Percentiles rank a stretch among this genome's conserved stretches.
phyloP scores from a whole-genome alignment of 805 yeast genomes.

The Monosporozyma yasuniensis region DNA sequence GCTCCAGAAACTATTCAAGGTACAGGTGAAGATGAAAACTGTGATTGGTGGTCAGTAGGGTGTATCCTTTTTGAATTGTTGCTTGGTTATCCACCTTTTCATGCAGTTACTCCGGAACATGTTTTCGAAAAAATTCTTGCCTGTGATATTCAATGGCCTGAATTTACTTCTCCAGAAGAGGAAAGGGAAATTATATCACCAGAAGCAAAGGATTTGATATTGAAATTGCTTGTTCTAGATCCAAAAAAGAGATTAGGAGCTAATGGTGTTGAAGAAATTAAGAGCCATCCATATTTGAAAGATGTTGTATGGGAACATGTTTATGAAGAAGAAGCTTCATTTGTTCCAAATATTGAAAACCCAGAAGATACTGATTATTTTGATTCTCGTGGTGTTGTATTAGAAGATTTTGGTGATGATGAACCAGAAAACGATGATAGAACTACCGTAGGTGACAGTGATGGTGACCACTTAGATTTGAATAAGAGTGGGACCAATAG shows the following conservation, averaged over 20 bases:
- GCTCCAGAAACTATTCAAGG: constrained; percentile 95
- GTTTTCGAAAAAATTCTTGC: constrained; percentile 76
- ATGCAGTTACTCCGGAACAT: constrained; percentile 64
- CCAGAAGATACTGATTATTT: constrained; percentile 90
- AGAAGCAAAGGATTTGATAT: constrained; percentile 67
- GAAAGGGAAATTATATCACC: constrained; percentile 51
- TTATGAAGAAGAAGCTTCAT: constrained; percentile 65
- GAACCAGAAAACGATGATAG: constrained; percentile 9
- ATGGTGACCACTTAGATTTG: neutral
- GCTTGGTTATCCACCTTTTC: constrained; percentile 93
- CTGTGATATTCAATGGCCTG: constrained; percentile 81
- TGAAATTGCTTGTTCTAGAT: constrained; percentile 50
- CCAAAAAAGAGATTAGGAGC: constrained; percentile 64
- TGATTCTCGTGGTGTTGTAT: constrained; percentile 79
- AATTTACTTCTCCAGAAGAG: constrained; percentile 38
- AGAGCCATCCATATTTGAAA: constrained; percentile 65
- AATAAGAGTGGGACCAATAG: neutral
- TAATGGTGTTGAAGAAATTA: constrained; percentile 74
- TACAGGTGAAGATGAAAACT: constrained; percentile 62
- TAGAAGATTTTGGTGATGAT: constrained; percentile 33
- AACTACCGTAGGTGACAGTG: neutral
- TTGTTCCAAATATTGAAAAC: constrained; percentile 67
- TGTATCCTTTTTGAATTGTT: constrained; percentile 88
- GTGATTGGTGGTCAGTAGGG: constrained; percentile 93
- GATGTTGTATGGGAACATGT: constrained; percentile 67